Base-by-base conservation (phyloP, 2,329 filamentous ascomycete species). In the Aureobasidium zeae region DNA sequence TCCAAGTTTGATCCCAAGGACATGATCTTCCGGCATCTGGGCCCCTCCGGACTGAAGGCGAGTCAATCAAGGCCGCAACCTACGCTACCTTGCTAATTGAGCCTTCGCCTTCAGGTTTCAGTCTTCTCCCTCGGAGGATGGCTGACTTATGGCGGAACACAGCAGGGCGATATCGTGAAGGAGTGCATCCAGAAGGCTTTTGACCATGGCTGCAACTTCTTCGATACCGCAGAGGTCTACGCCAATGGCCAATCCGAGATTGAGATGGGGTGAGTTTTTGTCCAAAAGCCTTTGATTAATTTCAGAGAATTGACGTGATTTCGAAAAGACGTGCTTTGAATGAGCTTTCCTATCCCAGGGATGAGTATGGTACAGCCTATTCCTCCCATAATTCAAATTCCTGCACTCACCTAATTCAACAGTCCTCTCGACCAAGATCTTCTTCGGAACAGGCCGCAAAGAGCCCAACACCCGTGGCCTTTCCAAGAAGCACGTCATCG, bases 241-340 rank as follows among this genome's bases (percentile, higher is more conserved):
- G 65, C 71, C 49, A 72, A 64, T 5, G 77, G 78, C 47, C 68
- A 79, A 55, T 79, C 74, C 17, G 78, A 82, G 58, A 63, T 76
- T 34, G 74, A 77, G 51, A 81, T 71, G 68, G 69, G 69, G 29
- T 55, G 67, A 35, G 42, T 21, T 3, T 7, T n/a, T 21, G n/a
- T 13, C 2, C 11, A 7, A 6, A 25, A 7, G 22, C 22, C 22
- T 6, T 25, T 25, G 22, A 25, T n/a, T n/a, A n/a, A n/a, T n/a
- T n/a, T n/a, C n/a, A n/a, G n/a, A n/a, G n/a, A n/a, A n/a, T n/a
- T n/a, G n/a, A n/a, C n/a, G n/a, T n/a, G n/a, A n/a, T n/a, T n/a
- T n/a, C n/a, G n/a, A n/a, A n/a, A 12, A 44, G 39, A 43, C 39
- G 65, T 65, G 39, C 61, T 11, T 51, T 71, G 45, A 68, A 69